A percentile compares a stretch with the other conserved stretches of the same genome.
These are phyloP conservation scores for Multifurca ochricompacta DNA, from an alignment of 768 basidiomycete genomes.

Conservation along the genomic window DNA sequence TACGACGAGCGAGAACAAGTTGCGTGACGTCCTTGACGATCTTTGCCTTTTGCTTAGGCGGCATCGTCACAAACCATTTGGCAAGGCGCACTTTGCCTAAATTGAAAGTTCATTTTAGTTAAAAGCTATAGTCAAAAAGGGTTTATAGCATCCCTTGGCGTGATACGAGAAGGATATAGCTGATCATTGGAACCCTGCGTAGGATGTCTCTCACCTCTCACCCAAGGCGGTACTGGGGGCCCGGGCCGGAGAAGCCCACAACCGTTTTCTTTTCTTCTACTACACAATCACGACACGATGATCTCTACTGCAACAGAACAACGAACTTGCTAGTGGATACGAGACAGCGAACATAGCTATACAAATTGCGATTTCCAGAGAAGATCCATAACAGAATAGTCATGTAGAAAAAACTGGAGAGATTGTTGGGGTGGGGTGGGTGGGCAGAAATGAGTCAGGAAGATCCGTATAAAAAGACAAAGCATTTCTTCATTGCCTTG, in stretches of 20 bases:
- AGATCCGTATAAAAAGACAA: not conserved
- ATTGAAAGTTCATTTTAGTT: not conserved
- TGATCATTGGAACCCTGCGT: slow-evolving; percentile 49
- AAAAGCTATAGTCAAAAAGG: not conserved
- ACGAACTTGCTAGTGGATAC: not conserved
- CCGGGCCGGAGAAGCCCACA: not conserved
- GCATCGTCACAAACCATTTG: slow-evolving; percentile 91
- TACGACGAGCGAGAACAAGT: slow-evolving; percentile 79
- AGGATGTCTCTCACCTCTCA: not conserved
- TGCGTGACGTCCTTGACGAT: slow-evolving; percentile 95
- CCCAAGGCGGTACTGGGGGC: too few relatives aligned
- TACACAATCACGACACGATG: too few relatives aligned
- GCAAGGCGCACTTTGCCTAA: slow-evolving; percentile 88
- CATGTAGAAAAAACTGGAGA: not conserved
- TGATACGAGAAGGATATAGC: slow-evolving; percentile 89
- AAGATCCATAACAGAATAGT: slow-evolving; percentile 2
- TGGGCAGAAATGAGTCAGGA: slow-evolving; percentile 2
- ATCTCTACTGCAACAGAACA: slow-evolving; percentile 11
- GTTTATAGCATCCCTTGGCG: slow-evolving; percentile 56
- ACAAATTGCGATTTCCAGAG: not conserved
- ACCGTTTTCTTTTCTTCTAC: too few relatives aligned
- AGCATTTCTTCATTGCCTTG: not conserved
- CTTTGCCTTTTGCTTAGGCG: slow-evolving; percentile 75
- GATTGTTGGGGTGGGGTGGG: too few relatives aligned
- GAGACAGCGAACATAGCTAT: not conserved